Evolutionary conservation across 805 yeast species (phyloP), one percentile per base, ranked within the genome.

Genomic region (Lipomyces orientalis): DNA sequence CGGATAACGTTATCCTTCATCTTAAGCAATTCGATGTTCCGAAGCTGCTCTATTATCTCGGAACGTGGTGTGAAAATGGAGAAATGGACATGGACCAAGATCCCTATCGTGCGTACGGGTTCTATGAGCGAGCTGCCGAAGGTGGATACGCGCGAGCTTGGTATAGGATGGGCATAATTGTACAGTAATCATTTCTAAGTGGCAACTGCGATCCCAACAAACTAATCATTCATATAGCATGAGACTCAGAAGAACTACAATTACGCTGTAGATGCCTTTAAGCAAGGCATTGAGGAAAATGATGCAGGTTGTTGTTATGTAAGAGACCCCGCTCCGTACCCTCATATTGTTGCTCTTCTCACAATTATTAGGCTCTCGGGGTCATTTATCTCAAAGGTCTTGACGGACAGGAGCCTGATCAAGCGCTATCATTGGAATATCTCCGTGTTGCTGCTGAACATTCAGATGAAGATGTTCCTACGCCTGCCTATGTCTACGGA

Each of bases 251-350:
- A 77, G 51, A 77, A 78, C 54, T 54, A 62, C n/a, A 64, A 55
- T 19, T 70, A 72, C 31, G 81, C 81, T 2, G 64, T 78, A 14
- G 71, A 72, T 16, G 75, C 78, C 37, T 79, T 76, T 66, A 74
- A 75, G 62, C 74, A 74, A 2, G 84, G 83, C 9, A 77, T 79
- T 16, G 73, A 72, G 35, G 64, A 69, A 5, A 70, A 74, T 9
- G 84, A 81, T 65, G 71, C 81, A 14, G 81, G 81, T 12, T 81
- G 82, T 56, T 71, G 74, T 54, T 81, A 78, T 67, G 67, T 64
- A 55, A 64, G 82, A n/a, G 65, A 25, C 54, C 25, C 6, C 10
- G 2, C 16, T 10, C 39, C 14, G 8, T 9, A 2, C 80, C 61
- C 79, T 77, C 12, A 74, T 79, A 31, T 19, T 1, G 25, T 64